Evolutionary conservation across 1,284 basidiomycete species (phyloP), one percentile per base, ranked within the genome.

Genomic region (Irpex lacteus): DNA sequence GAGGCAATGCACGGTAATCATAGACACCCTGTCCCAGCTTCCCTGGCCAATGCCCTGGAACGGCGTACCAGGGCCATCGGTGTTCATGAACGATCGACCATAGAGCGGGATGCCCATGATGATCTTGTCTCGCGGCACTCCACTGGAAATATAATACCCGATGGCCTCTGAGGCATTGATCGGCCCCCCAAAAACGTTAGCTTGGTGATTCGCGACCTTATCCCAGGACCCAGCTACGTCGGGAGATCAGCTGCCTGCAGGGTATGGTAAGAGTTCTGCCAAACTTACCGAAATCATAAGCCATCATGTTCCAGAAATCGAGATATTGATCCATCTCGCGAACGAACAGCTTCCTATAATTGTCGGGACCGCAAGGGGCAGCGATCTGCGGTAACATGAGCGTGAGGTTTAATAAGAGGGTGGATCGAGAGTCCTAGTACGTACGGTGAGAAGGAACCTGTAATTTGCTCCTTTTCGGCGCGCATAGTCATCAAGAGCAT

Each of bases 291-390:
- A 90, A 93, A 72, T 93, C 90, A 67, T 93, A 92, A 1, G 94
- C 88, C 98, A 99, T 99, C 75, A 99, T 79, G 75, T 98, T 98
- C 96, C 96, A 98, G 74, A 98, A 96, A 71, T 96, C 93, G 32
- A 99, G 87, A 65, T 81, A 86, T 65, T 82, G 82, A 74, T 97
- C 92, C 96, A 99, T 98, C 66, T 92, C 93, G 21, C 75, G 77
- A 47, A 95, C 82, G 63, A 88, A 82, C 5, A 98, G 81, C 67
- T 89, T 89, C 73, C 89, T 80, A 77, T 95, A 95, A 71, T 98
- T 88, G 65, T 92, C 85, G 5, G 89, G 83, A n/a, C 97, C 97
- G 75, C 95, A 97, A 1, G 97, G 96, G 0, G 94, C 94, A 52
- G 95, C 95, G 63, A 96, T 90, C 92, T 94, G 65, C 8, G 64